These are phyloP conservation scores for Pythium aristosporum DNA, from an alignment of 352 stramenopile genomes.

Conservation along the genomic window DNA sequence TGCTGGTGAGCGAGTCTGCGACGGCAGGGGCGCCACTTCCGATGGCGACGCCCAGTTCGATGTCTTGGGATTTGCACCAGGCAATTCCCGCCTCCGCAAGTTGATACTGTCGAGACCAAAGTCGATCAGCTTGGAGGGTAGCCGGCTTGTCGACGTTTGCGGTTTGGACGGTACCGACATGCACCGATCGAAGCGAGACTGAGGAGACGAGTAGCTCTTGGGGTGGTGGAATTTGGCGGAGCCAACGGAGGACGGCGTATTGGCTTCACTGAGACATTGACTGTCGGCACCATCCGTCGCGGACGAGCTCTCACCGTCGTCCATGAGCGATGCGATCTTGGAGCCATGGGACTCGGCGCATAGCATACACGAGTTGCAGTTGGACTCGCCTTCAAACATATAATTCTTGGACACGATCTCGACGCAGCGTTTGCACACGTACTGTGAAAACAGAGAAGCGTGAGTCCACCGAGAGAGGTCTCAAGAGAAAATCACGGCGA, in stretches of 20 bases:
- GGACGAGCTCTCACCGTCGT: constrained; percentile 21
- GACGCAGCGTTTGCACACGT: constrained; percentile 68
- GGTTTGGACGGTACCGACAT: constrained; percentile 6
- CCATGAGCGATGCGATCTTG: constrained; percentile 25
- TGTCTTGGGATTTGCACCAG: neutral
- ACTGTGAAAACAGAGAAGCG: constrained; percentile 31
- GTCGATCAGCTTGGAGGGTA: constrained; percentile 18
- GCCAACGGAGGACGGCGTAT: constrained; percentile 6
- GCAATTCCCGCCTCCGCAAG: constrained; percentile 4
- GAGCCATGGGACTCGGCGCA: constrained; percentile 42
- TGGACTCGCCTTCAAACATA: constrained; percentile 38
- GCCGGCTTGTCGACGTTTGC: neutral
- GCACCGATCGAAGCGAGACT: constrained; percentile 13
- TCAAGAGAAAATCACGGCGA: neutral
- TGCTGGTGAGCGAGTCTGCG: neutral
- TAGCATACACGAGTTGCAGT: constrained; percentile 52
- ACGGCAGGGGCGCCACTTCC: neutral
- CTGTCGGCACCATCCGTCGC: constrained; percentile 11
- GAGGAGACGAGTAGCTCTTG: neutral
- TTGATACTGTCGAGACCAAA: constrained; percentile 17
- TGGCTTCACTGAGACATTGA: neutral
- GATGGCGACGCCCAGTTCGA: neutral
- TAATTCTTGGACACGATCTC: constrained; percentile 65
- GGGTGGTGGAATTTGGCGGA: neutral
- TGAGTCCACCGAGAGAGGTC: neutral